Evolutionary conservation across 441 rosid species (phyloP).

Genomic region (Arabidopsis lyrata): DNA sequence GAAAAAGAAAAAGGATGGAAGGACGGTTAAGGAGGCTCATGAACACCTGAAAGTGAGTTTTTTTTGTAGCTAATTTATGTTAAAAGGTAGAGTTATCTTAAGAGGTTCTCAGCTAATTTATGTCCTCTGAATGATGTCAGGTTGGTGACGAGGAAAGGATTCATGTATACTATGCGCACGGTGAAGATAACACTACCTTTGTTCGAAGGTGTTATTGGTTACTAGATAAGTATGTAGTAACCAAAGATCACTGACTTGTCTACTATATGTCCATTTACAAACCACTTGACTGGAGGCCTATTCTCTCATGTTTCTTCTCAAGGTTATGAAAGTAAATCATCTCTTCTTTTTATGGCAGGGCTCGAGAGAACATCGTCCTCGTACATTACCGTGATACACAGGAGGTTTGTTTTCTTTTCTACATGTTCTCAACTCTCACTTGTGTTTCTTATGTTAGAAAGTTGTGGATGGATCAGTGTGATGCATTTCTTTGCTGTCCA

Average conservation of each 20-base stretch:
- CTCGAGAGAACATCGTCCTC: conserved; percentile 89
- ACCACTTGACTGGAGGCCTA: conserved; percentile 19
- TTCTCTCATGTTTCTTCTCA: background rate
- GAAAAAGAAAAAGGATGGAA: conserved; percentile 99
- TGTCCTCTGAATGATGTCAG: conserved; percentile 43
- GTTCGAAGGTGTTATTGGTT: conserved; percentile 96
- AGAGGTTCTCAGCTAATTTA: background rate
- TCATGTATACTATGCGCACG: conserved; percentile 98
- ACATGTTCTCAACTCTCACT: conserved; percentile 28
- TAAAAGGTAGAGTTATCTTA: background rate
- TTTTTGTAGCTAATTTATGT: conserved; percentile 6
- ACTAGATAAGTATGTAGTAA: conserved; percentile 85
- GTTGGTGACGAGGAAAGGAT: conserved; percentile 82
- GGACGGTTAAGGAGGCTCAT: conserved; percentile 98
- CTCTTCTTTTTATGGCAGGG: conserved; percentile 57
- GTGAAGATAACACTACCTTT: conserved; percentile 85
- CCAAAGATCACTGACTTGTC: conserved; percentile 28
- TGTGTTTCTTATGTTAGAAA: conserved; percentile 29
- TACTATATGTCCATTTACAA: conserved; percentile 9
- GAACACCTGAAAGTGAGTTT: conserved; percentile 89
- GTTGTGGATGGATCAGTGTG: background rate
- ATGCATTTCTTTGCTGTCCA: conserved; percentile 6
- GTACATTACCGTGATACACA: conserved; percentile 98
- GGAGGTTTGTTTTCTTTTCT: conserved; percentile 71
- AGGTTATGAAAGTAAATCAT: conserved; percentile 23